These are phyloP conservation scores for Phaeotremella fagi DNA, from an alignment of 768 basidiomycete species.

Conservation along the genomic window DNA sequence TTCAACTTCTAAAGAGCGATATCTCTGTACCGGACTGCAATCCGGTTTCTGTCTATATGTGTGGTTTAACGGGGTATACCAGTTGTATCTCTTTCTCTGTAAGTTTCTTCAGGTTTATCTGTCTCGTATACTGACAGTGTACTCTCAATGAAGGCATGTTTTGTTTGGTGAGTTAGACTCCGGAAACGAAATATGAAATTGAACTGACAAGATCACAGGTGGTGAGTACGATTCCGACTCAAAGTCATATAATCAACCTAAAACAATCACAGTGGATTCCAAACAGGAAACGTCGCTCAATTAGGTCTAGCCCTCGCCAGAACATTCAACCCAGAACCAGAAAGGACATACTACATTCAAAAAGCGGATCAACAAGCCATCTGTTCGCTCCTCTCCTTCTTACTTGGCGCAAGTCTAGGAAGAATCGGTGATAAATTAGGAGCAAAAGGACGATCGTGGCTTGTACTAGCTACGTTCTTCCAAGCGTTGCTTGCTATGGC, in stretches of 20 bases:
- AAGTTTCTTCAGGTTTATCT: constrained; percentile 4
- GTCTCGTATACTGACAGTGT: constrained; percentile 3
- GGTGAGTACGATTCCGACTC: no score
- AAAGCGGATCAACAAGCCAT: constrained; percentile 78
- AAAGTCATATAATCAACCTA: no score
- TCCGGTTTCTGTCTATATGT: constrained; percentile 36
- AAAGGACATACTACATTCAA: constrained; percentile 60
- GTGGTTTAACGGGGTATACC: constrained; percentile 39
- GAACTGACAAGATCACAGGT: no score
- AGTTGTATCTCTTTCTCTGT: constrained; percentile 17
- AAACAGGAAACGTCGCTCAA: constrained; percentile 53
- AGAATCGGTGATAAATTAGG: constrained; percentile 81
- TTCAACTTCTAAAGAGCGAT: constrained; percentile 8
- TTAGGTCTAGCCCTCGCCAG: constrained; percentile 74
- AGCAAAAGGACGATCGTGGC: constrained; percentile 67
- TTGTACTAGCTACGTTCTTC: constrained; percentile 64
- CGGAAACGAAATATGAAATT: no score
- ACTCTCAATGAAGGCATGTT: constrained; percentile 16
- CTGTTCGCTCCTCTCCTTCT: constrained; percentile 71
- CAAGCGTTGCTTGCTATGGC: constrained; percentile 74
- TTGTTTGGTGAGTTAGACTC: constrained; percentile 6
- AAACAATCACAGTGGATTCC: constrained; percentile 34
- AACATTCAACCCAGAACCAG: constrained; percentile 56
- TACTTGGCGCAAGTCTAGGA: constrained; percentile 69
- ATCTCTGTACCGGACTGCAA: constrained; percentile 16